phyloP scores from a whole-genome alignment of 345 rosid species.

The Hibiscus syriacus region DNA sequence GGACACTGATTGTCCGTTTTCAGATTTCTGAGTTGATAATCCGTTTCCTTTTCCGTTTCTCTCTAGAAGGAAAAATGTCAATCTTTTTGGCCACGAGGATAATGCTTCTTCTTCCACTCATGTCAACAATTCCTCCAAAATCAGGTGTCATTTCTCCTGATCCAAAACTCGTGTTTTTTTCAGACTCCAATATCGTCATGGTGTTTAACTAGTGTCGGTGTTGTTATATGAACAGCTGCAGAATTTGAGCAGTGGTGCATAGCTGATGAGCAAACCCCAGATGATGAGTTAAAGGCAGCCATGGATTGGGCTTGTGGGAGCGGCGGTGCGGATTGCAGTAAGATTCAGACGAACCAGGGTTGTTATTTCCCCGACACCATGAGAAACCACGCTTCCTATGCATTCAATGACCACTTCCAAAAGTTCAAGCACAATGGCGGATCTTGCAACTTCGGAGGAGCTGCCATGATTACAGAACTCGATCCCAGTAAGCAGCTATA shows the following conservation, averaged over 20 bases:
- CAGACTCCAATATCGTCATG: background rate
- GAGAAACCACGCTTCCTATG: constrained; percentile 65
- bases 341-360: constrained; percentile 46
- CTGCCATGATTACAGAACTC: constrained; percentile 13
- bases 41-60: background rate
- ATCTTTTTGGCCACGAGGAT: constrained; percentile 36
- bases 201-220: background rate
- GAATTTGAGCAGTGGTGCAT: constrained; percentile 69
- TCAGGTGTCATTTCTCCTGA: constrained; percentile 27
- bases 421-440: constrained; percentile 53
- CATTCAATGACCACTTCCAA: constrained; percentile 73
- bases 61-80: background rate
- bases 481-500: constrained; percentile 2
- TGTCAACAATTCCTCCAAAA: constrained; percentile 25
- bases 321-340: constrained; percentile 60
- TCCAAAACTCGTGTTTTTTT: background rate
- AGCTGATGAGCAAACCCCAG: constrained; percentile 71
- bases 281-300: constrained; percentile 50
- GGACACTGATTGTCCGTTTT: constrained; percentile 1
- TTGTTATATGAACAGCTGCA: constrained; percentile 30
- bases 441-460: constrained; percentile 73
- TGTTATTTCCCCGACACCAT: constrained; percentile 69
- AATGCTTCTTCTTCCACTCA: constrained; percentile 31
- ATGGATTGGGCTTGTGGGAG: constrained; percentile 65
- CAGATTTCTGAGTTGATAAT: constrained; percentile 11